Conservation (phyloP, 2,329 filamentous ascomycete species). For the Venturia oleaginea region DNA sequence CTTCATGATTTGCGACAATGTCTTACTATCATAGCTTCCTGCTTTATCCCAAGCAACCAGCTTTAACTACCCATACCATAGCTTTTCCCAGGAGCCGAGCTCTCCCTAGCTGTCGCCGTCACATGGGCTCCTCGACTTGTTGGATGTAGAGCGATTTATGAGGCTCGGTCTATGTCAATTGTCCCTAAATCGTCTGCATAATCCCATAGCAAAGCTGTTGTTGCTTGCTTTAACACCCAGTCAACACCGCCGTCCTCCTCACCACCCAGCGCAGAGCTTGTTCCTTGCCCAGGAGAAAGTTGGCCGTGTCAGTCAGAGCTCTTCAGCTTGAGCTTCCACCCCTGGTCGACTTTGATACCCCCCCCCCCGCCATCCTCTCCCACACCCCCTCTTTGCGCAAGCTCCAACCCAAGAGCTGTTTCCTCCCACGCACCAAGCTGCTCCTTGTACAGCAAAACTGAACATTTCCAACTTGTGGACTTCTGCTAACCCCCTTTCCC, state of each 20-base stretch:
- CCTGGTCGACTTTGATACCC: not conserved
- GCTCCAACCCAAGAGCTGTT: not conserved
- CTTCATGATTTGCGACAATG: not conserved
- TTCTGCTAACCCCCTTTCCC: not conserved
- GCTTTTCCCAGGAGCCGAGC: not conserved
- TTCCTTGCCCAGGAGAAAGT: conserved; percentile 1
- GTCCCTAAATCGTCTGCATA: not conserved
- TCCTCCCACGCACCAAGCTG: not conserved
- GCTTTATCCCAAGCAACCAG: conserved; percentile 2
- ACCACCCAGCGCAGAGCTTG: not conserved
- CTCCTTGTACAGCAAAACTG: not conserved
- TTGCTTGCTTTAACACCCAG: not conserved
- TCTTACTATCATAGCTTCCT: not conserved
- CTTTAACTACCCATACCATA: not conserved
- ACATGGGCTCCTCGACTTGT: not conserved
- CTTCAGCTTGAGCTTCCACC: conserved; percentile 1
- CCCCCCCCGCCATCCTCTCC: not conserved
- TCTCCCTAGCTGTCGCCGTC: conserved; percentile 2
- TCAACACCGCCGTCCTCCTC: not conserved
- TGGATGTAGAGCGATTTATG: conserved; percentile 3
- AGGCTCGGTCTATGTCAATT: not conserved
- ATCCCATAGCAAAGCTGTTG: not conserved
- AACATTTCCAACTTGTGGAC: not conserved
- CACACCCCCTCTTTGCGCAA: conserved; percentile 1
- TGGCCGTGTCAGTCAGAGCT: not conserved